Conservation (phyloP, 345 rosid species). For the Citrus hindsii region DNA sequence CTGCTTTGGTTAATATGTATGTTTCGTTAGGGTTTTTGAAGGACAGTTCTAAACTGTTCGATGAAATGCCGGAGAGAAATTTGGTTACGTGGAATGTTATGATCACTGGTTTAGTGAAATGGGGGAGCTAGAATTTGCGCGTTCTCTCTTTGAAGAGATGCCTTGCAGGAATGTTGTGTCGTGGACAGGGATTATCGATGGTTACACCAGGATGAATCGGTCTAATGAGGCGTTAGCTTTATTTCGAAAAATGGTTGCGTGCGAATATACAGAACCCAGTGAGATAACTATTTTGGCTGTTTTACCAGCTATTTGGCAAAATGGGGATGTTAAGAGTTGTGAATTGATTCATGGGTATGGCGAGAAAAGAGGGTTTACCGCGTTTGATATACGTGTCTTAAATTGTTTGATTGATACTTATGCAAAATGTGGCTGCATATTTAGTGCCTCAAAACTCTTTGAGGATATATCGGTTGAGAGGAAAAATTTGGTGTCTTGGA, state of each 20-base stretch:
- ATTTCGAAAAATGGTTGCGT: no score
- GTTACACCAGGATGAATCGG: constrained; percentile 49
- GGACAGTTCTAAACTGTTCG: constrained; percentile 48
- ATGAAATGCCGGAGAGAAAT: constrained; percentile 65
- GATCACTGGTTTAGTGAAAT: constrained; percentile 64
- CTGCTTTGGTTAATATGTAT: constrained; percentile 56
- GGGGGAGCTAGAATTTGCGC: constrained; percentile 61
- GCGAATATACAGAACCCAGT: no score
- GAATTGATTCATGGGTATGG: constrained; percentile 57
- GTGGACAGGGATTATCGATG: constrained; percentile 73
- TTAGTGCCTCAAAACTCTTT: constrained; percentile 53
- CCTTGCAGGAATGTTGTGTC: constrained; percentile 31
- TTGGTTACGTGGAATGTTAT: constrained; percentile 77
- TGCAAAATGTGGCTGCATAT: constrained; percentile 75
- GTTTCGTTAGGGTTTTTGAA: constrained; percentile 19
- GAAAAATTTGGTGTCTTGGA: no score
- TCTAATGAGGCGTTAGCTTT: no score
- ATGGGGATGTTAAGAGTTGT: constrained; percentile 47
- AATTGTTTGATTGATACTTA: constrained; percentile 68
- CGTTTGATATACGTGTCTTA: constrained; percentile 51
- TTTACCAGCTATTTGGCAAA: constrained; percentile 56
- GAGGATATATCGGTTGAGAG: constrained; percentile 36
- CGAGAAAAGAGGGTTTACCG: constrained; percentile 51
- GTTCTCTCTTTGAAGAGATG: constrained; percentile 60
- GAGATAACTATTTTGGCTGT: constrained; percentile 12